phyloP scores from a whole-genome alignment of 208 protist species.

The Trypanosoma cruzi region DNA sequence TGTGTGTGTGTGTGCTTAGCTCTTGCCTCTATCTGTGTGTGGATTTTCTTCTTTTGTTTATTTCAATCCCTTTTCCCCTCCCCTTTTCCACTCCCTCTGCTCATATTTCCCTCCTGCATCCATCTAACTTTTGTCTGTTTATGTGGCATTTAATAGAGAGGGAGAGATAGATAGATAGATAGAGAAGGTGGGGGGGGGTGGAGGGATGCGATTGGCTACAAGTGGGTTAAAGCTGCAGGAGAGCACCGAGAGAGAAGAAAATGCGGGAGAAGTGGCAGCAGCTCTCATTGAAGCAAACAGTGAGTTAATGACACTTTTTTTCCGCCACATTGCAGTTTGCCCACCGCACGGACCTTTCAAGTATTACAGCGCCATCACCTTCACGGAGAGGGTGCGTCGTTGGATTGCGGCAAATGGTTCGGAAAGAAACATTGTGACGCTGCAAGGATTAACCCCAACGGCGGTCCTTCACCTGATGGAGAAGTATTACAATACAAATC shows the following conservation, averaged over 20 bases:
- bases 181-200: too few species aligned
- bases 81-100: too few species aligned
- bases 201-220: too few species aligned
- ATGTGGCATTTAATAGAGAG: too few species aligned
- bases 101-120: not conserved
- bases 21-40: too few species aligned
- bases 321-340: slow-evolving; percentile 62
- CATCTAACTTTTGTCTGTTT: too few species aligned
- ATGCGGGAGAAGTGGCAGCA: slow-evolving; percentile 19
- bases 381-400: slow-evolving; percentile 52
- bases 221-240: not conserved
- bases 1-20: too few species aligned
- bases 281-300: slow-evolving; percentile 42
- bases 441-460: slow-evolving; percentile 41
- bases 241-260: slow-evolving; percentile 10
- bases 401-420: slow-evolving; percentile 11
- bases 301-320: slow-evolving; percentile 79
- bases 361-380: slow-evolving; percentile 69
- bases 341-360: slow-evolving; percentile 75
- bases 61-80: too few species aligned
- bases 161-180: not conserved
- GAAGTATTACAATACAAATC: slow-evolving; percentile 58
- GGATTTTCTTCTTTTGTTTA: too few species aligned
- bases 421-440: slow-evolving; percentile 2
- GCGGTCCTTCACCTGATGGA: slow-evolving; percentile 65